Base-by-base conservation (phyloP, 106 monocot species). In the Phalaenopsis aphrodite region DNA sequence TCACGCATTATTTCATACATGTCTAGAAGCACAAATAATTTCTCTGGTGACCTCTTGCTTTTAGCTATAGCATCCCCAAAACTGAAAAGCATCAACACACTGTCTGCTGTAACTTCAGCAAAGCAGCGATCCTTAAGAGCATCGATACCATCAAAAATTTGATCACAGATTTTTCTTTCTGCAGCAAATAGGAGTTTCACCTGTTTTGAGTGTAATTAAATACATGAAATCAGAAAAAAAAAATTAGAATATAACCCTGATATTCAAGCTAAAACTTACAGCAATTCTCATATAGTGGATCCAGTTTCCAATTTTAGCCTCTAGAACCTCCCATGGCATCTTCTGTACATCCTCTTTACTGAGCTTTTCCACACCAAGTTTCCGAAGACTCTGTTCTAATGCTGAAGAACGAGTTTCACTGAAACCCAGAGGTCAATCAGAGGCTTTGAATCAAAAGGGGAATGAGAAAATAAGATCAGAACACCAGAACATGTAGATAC, bases 1-100 rank as follows among this genome's bases (percentile, higher is more conserved):
- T 97, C 97, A 55, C 84, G 92, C 97, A 97, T 92, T 78, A 92
- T 86, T 88, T 97, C 97, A 84, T 92, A 97, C 97, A 97, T 97
- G 82, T 97, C 97, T 37, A 97, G 85, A 83, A 97, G 91, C 21
- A 97, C 97, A 83, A 97, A 97, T 79, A 97, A 83, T 79, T 94
- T 97, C 79, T 97, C 94, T 42, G 97, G 97, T 38, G 94, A 97
- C 42, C 97, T 85, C 86, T 94, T 97, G 78, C 94, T 94, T 79
- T 85, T 92, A 38, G 97, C 97, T 79, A 97, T 89, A 75, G 97
- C 94, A 42, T 97, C 97, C 57, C 97, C 97, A 89, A 97, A 97
- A 84, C 97, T 97, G 75, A 97, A 85, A 67, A 97, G 94, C 80
- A 89, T 89, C 19, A 82, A 30, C 2, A 94, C 77, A 83, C 97